Percentiles rank a stretch among this genome's conserved stretches.
Evolutionary conservation across 2,329 filamentous ascomycete genomes (phyloP).

Genomic region (Monascus ruber): DNA sequence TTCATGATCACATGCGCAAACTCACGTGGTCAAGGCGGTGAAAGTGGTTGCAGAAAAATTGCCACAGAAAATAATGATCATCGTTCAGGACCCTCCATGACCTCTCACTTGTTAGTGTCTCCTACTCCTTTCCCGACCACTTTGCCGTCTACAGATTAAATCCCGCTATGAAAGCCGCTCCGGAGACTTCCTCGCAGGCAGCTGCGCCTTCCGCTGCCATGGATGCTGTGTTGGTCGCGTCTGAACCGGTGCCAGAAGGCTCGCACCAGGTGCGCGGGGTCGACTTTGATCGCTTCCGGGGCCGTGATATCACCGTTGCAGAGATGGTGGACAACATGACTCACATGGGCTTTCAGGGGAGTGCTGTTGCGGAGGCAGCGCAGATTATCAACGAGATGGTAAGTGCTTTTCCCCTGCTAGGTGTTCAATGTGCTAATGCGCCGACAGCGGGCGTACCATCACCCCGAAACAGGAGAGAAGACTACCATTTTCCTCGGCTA

Average conservation of each 20-base stretch:
- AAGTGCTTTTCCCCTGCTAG: constrained; percentile 8
- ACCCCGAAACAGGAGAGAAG: constrained; percentile 64
- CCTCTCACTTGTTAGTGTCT: too few relatives aligned
- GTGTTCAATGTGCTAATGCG: neutral
- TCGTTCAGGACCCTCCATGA: too few relatives aligned
- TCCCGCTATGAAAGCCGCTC: neutral
- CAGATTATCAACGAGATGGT: constrained; percentile 96
- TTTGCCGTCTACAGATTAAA: neutral
- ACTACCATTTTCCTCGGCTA: constrained; percentile 97
- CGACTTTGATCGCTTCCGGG: constrained; percentile 74
- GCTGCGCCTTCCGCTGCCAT: constrained; percentile 51
- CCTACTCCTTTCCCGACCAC: too few relatives aligned
- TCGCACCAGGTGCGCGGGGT: constrained; percentile 78
- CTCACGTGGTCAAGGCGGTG: too few relatives aligned
- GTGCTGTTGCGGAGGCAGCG: constrained; percentile 72
- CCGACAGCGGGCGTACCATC: constrained; percentile 61
- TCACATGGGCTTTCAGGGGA: constrained; percentile 76
- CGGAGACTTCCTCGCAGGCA: neutral
- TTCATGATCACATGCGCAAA: too few relatives aligned
- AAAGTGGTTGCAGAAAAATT: too few relatives aligned
- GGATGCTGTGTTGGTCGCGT: constrained; percentile 74
- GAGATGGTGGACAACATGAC: constrained; percentile 74
- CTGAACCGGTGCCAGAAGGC: constrained; percentile 66
- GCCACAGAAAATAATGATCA: too few relatives aligned
- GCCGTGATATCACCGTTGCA: constrained; percentile 65